These are phyloP conservation scores for Luvunga scandens DNA, from an alignment of 345 rosid species.

Conservation along the genomic window DNA sequence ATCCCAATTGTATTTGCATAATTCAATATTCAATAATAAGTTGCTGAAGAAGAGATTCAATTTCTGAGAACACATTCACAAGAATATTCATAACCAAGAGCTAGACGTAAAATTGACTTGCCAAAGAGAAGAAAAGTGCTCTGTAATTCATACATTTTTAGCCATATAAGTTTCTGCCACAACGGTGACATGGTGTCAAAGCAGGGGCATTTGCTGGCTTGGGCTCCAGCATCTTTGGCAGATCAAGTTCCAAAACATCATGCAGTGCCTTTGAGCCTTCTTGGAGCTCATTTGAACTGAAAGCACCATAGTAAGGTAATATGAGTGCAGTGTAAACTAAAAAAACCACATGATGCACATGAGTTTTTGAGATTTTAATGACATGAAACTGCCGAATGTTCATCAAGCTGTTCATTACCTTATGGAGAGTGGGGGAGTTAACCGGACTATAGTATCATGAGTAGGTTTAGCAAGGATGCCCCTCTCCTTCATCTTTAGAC, in stretches of 20 bases:
- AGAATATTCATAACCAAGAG: not conserved
- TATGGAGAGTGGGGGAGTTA: conserved; percentile 90
- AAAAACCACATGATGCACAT: not conserved
- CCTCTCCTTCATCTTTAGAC: conserved; percentile 84
- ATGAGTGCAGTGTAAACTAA: not conserved
- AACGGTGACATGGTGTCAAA: conserved; percentile 60
- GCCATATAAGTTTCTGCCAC: conserved; percentile 60
- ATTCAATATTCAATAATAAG: not conserved
- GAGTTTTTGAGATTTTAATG: not conserved
- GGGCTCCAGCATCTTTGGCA: conserved; percentile 49
- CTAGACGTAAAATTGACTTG: not conserved
- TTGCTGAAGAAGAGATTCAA: not conserved
- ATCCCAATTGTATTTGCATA: not conserved
- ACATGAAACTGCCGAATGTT: not conserved
- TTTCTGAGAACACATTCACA: not conserved
- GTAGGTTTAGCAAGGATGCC: conserved; percentile 97
- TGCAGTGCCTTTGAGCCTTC: conserved; percentile 66
- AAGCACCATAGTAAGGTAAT: conserved; percentile 7
- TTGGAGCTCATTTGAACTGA: conserved; percentile 72
- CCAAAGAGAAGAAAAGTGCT: not conserved
- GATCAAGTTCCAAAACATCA: conserved; percentile 74
- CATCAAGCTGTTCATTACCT: conserved; percentile 48
- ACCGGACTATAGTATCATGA: conserved; percentile 79
- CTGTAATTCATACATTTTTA: conserved; percentile 1
- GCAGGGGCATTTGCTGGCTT: conserved; percentile 41